Conservation (phyloP, 495 filamentous ascomycete species). For the Hyaloscypha variabilis region DNA sequence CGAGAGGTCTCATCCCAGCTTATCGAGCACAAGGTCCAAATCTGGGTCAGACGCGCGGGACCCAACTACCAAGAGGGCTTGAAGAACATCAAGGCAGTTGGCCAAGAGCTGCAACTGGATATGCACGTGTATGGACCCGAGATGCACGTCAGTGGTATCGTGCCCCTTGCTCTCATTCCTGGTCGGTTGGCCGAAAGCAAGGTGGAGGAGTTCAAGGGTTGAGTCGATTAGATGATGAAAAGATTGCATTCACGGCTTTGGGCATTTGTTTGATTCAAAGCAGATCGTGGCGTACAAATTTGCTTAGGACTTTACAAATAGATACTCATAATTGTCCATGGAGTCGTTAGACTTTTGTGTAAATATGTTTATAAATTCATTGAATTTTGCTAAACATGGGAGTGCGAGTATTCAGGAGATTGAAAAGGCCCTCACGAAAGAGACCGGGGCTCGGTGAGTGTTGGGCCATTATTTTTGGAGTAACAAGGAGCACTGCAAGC, state of each 20-base stretch:
- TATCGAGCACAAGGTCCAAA: slow-evolving; percentile 95
- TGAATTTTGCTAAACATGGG: neutral
- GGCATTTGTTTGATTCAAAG: slow-evolving; percentile 26
- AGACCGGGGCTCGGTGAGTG: too few relatives aligned
- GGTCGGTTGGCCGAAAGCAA: slow-evolving; percentile 54
- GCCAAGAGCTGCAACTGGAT: slow-evolving; percentile 86
- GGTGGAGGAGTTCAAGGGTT: slow-evolving; percentile 50
- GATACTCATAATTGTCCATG: slow-evolving; percentile 30
- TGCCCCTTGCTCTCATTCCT: slow-evolving; percentile 62
- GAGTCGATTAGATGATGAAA: slow-evolving; percentile 19
- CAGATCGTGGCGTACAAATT: slow-evolving; percentile 27
- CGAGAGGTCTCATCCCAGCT: slow-evolving; percentile 85
- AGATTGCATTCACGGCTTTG: slow-evolving; percentile 18
- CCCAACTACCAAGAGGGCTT: slow-evolving; percentile 99
- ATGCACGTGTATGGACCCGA: slow-evolving; percentile 98
- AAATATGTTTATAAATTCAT: neutral
- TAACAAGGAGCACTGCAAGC: too few relatives aligned
- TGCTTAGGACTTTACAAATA: slow-evolving; percentile 29
- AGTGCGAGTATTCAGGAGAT: too few relatives aligned
- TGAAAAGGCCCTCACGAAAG: too few relatives aligned
- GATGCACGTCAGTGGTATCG: slow-evolving; percentile 78
- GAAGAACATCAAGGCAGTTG: slow-evolving; percentile 98
- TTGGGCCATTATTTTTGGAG: too few relatives aligned
- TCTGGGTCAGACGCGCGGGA: slow-evolving; percentile 98
- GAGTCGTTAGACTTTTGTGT: slow-evolving; percentile 4